Conservation (phyloP, 1,284 basidiomycete genomes). For the Trichosporon coremiiforme region DNA sequence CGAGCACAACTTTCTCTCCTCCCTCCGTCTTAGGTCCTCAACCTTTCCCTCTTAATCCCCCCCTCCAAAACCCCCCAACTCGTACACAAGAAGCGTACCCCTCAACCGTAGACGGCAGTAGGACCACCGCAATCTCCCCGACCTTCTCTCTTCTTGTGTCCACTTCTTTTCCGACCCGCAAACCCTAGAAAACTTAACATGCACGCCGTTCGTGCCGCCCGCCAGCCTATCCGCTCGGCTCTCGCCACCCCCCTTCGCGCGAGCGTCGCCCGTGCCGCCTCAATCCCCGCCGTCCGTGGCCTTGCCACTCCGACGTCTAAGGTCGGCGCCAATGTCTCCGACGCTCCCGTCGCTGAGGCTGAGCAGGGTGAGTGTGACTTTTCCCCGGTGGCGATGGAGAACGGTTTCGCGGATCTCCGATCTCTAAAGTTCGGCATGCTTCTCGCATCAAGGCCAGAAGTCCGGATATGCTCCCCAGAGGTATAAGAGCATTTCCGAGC, state of each 20-base stretch:
- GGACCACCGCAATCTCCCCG: background rate
- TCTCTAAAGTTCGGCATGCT: background rate
- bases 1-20: slow-evolving; percentile 12
- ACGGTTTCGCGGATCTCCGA: background rate
- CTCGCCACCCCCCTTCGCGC: slow-evolving; percentile 19
- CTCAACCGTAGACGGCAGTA: background rate
- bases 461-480: background rate
- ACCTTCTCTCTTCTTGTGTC: background rate
- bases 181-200: background rate
- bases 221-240: slow-evolving; percentile 8
- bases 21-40: slow-evolving; percentile 11
- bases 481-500: background rate
- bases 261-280: background rate
- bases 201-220: slow-evolving; percentile 16
- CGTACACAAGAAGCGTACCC: background rate
- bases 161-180: background rate
- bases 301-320: slow-evolving; percentile 4
- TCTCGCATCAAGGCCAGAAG: background rate
- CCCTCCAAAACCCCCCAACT: background rate
- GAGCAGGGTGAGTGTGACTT: slow-evolving; percentile 15
- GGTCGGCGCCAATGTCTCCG: slow-evolving; percentile 7
- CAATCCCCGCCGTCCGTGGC: slow-evolving; percentile 5
- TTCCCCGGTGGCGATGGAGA: background rate
- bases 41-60: background rate
- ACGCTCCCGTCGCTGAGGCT: slow-evolving; percentile 4